These are phyloP conservation scores for Phytophthora macrochlamydospora DNA, from an alignment of 352 stramenopile genomes.

Conservation along the genomic window DNA sequence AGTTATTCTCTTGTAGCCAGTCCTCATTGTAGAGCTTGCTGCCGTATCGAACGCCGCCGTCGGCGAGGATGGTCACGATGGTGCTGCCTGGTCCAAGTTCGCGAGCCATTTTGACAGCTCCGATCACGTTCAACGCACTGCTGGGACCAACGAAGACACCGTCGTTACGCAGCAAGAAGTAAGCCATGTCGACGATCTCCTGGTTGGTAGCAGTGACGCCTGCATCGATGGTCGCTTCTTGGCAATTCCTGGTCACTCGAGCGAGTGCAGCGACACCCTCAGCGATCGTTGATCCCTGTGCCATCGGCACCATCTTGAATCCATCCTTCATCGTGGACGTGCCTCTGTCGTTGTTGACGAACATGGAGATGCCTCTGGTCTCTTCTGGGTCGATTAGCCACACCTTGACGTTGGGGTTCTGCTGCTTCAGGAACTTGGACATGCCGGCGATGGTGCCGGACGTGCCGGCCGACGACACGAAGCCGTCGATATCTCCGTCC, in stretches of 20 bases:
- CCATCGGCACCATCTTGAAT: slow-evolving; percentile 88
- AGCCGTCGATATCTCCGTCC: slow-evolving; percentile 89
- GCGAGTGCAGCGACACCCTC: slow-evolving; percentile 93
- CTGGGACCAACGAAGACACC: slow-evolving; percentile 90
- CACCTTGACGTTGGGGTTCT: slow-evolving; percentile 59
- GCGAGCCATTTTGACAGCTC: slow-evolving; percentile 70
- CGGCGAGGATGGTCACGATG: slow-evolving; percentile 75
- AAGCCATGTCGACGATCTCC: slow-evolving; percentile 94
- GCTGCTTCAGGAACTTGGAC: slow-evolving; percentile 93
- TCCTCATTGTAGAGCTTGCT: slow-evolving; percentile 78
- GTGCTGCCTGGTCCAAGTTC: slow-evolving; percentile 56
- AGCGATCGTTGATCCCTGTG: slow-evolving; percentile 89
- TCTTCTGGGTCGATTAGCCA: slow-evolving; percentile 84
- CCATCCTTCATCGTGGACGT: slow-evolving; percentile 85
- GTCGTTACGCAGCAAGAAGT: slow-evolving; percentile 90
- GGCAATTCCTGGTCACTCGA: slow-evolving; percentile 93
- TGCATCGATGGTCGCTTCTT: slow-evolving; percentile 88
- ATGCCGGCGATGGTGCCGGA: slow-evolving; percentile 93
- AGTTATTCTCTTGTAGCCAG: slow-evolving; percentile 56
- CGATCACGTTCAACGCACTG: slow-evolving; percentile 66
- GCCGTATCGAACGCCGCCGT: slow-evolving; percentile 68
- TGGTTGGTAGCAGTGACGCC: slow-evolving; percentile 92
- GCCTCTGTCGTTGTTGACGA: slow-evolving; percentile 67
- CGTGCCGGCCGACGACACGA: slow-evolving; percentile 91
- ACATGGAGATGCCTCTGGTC: slow-evolving; percentile 86